phyloP scores from a whole-genome alignment of 306 rosid genomes.

The Biancaea sappan region DNA sequence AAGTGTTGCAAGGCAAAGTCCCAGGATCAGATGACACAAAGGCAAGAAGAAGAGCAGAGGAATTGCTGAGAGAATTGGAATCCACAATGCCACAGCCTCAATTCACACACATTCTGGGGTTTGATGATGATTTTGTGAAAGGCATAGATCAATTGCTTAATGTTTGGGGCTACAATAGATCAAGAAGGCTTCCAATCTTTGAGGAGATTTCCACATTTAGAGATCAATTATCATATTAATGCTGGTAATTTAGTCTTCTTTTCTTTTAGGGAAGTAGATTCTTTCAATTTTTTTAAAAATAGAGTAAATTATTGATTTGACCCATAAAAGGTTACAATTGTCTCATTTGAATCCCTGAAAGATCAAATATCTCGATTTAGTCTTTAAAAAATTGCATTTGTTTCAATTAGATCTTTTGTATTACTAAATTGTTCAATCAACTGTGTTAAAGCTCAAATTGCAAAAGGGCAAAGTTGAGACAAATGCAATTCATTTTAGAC shows the following conservation, averaged over 20 bases:
- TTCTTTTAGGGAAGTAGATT: background rate
- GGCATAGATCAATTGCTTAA: slow-evolving; percentile 69
- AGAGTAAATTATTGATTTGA: too few species aligned
- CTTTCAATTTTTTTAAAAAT: background rate
- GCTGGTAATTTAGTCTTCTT: background rate
- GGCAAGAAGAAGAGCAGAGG: slow-evolving; percentile 56
- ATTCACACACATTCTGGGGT: slow-evolving; percentile 24
- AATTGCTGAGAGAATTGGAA: slow-evolving; percentile 50
- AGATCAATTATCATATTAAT: slow-evolving; percentile 79
- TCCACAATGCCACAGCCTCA: slow-evolving; percentile 24
- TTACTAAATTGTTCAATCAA: too few species aligned
- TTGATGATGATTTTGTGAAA: slow-evolving; percentile 64
- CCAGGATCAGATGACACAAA: slow-evolving; percentile 61
- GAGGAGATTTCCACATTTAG: slow-evolving; percentile 82
- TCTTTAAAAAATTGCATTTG: too few species aligned
- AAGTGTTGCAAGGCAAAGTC: slow-evolving; percentile 49
- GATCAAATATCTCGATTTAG: too few species aligned
- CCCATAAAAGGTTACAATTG: too few species aligned
- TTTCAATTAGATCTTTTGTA: too few species aligned
- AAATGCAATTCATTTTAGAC: too few species aligned
- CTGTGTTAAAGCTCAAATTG: too few species aligned
- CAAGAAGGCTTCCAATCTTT: slow-evolving; percentile 87
- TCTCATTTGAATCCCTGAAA: too few species aligned
- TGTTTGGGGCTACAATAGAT: slow-evolving; percentile 58
- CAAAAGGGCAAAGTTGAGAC: too few species aligned